phyloP scores from a whole-genome alignment of 2,329 filamentous ascomycete genomes.

The Clonostachys sp. region DNA sequence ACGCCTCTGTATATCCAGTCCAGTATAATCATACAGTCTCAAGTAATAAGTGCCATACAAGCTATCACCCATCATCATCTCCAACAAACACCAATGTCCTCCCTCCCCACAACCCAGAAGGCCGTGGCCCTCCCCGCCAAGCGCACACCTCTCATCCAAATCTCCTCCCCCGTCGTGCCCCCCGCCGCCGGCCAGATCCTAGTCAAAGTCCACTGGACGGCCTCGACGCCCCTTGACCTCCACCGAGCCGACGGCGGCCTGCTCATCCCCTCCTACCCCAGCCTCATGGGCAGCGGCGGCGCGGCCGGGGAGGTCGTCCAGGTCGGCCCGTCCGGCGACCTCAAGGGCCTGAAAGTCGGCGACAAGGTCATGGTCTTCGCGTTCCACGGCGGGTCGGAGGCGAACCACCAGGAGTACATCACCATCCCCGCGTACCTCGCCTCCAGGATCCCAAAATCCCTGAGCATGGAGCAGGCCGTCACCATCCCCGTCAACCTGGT shows the following conservation, averaged over 20 bases:
- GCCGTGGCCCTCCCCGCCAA: conserved; percentile 53
- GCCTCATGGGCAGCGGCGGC: conserved; percentile 44
- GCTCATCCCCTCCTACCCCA: conserved; percentile 40
- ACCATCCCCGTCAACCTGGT: conserved; percentile 54
- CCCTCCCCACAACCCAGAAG: conserved; percentile 42
- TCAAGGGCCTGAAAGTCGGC: conserved; percentile 38
- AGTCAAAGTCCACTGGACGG: conserved; percentile 51
- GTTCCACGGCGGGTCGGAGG: conserved; percentile 37
- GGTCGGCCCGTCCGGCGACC: conserved; percentile 25
- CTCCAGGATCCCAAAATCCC: conserved; percentile 33
- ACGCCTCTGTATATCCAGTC: no score
- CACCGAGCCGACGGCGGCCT: conserved; percentile 58
- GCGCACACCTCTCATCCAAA: conserved; percentile 46
- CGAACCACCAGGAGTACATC: conserved; percentile 50
- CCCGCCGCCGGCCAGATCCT: conserved; percentile 42
- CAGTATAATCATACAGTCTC: no score
- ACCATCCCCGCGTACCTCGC: conserved; percentile 45
- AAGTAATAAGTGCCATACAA: conserved; percentile 26
- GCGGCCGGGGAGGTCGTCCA: conserved; percentile 48
- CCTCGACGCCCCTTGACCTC: conserved; percentile 56
- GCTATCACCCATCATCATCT: conserved; percentile 10
- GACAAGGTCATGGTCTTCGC: conserved; percentile 54
- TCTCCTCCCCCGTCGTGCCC: conserved; percentile 35
- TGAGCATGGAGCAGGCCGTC: conserved; percentile 38
- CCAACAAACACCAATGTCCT: neutral